phyloP scores from a whole-genome alignment of 2,329 filamentous ascomycete species.

The Biscogniauxia mediterranea region DNA sequence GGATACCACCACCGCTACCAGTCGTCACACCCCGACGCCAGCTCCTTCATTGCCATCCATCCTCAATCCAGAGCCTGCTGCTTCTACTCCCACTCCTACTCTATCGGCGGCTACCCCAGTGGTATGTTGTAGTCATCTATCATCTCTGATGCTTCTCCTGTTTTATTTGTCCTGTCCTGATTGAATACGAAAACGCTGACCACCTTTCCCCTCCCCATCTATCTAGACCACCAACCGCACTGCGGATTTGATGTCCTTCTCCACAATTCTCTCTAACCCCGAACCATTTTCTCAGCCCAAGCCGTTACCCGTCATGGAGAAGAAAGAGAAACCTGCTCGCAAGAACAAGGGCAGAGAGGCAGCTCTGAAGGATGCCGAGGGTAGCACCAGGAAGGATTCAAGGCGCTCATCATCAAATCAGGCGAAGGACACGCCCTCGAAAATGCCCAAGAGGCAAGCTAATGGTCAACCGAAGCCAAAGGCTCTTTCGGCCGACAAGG shows the following conservation, averaged over 20 bases:
- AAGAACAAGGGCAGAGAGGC: constrained; percentile 52
- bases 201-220: constrained; percentile 3
- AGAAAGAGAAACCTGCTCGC: constrained; percentile 37
- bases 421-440: constrained; percentile 44
- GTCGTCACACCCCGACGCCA: constrained; percentile 29
- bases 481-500: constrained; percentile 55
- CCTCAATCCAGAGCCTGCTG: constrained; percentile 33
- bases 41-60: constrained; percentile 33
- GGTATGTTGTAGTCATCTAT: constrained; percentile 25
- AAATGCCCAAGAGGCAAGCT: constrained; percentile 57
- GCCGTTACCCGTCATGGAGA: constrained; percentile 35
- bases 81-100: constrained; percentile 5
- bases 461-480: constrained; percentile 56
- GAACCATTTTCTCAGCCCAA: constrained; percentile 60
- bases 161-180: constrained; percentile 1
- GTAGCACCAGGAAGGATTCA: constrained; percentile 43
- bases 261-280: constrained; percentile 83
- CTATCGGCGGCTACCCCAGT: constrained; percentile 22
- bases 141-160: background rate
- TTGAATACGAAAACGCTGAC: constrained; percentile 5
- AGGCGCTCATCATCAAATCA: constrained; percentile 51
- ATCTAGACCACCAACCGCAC: constrained; percentile 67
- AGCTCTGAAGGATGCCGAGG: constrained; percentile 48
- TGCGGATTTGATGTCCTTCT: constrained; percentile 91
- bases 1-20: constrained; percentile 25